Evolutionary conservation across 148 eudicot genomes (phyloP).

Genomic region (Vaccinium myrtillus): DNA sequence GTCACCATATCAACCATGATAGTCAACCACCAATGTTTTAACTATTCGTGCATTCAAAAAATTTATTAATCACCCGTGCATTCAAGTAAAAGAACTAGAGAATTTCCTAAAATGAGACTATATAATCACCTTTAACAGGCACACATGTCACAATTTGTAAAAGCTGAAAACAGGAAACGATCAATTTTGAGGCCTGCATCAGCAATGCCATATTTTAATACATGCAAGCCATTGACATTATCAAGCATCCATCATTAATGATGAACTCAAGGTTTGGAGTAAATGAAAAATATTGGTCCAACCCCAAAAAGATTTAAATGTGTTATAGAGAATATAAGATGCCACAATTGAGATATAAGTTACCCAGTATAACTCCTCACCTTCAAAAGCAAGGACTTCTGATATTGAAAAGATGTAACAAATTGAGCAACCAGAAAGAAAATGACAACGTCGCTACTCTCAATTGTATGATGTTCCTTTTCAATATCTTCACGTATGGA

Average conservation of each 20-base stretch:
- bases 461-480: conserved; percentile 74
- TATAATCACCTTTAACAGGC: neutral
- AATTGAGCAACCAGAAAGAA: conserved; percentile 92
- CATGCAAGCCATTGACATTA: neutral
- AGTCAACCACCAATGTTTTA: neutral
- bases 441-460: conserved; percentile 65
- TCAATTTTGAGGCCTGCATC: neutral
- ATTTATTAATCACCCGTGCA: neutral
- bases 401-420: conserved; percentile 77
- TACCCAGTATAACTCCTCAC: conserved; percentile 34
- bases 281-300: neutral
- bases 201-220: neutral
- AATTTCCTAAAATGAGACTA: neutral
- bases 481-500: conserved; percentile 78
- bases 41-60: neutral
- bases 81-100: neutral
- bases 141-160: neutral
- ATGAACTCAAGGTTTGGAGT: neutral
- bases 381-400: conserved; percentile 50
- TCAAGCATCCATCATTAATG: neutral
- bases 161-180: neutral
- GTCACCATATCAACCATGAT: neutral
- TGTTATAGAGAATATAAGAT: neutral
- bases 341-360: neutral
- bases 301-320: neutral